Evolutionary conservation across 805 yeast species (phyloP), one percentile per base, ranked within the genome.

Genomic region (Saccharomyces mikatae): DNA sequence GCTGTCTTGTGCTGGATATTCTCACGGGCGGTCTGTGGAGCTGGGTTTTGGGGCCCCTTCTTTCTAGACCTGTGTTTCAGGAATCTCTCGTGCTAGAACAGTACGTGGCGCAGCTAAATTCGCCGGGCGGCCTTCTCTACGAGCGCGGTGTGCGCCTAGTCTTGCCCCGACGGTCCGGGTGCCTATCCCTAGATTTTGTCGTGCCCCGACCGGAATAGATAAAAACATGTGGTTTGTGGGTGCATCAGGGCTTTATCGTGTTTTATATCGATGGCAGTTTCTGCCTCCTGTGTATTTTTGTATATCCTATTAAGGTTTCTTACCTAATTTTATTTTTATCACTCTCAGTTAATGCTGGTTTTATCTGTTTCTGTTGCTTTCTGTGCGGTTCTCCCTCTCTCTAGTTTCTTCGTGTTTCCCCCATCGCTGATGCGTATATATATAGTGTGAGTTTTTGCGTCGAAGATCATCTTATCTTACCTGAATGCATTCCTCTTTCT

Each of bases 131-230:
- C 1, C 41, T 56, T 5, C 60, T 65, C 41, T 53, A 55, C 27
- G 56, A 54, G 3, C 57, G 62, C 41, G 70, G 68, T 11, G 62
- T 80, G 14, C 59, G 62, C 30, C 56, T 85, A 9, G 73, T 84
- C 0, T 73, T 80, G 4, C 87, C 87, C 1, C 62, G 77, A 50
- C 63, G 73, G 51, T 72, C 79, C 30, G 89, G 82, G 1, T 83
- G 76, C 64, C 66, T 83, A 6, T 80, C 86, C 13, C 50, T 61
- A 31, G 63, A 61, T 48, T 60, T 60, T 48, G 54, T 59, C 50
- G 51, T 60, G 17, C 64, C 63, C 6, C 52, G 30, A 26, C 64
- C 60, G 13, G 9, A 17, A 17, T 17, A 36, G 44, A 3, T 6
- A 17, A 36, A 36, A 36, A 17, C 24, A 9, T 36, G 44, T 36